Evolutionary conservation across 441 rosid species (phyloP).

Genomic region (Gossypium schwendimanii): DNA sequence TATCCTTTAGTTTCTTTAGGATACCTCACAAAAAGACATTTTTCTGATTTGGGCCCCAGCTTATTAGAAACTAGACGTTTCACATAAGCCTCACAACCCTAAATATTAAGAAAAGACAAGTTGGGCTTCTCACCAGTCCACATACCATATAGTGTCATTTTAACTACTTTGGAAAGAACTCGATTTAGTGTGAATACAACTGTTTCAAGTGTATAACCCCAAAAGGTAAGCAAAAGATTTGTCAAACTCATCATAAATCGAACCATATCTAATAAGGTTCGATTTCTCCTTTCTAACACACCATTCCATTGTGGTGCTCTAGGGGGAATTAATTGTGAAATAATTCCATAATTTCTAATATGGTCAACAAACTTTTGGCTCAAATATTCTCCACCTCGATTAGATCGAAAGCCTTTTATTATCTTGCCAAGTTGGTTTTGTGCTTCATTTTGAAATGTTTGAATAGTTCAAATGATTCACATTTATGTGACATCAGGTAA

Average conservation of each 20-base stretch:
- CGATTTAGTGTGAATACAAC: no score
- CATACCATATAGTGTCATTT: no score
- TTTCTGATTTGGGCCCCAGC: accelerated
- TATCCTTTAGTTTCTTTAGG: background rate
- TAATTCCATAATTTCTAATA: background rate
- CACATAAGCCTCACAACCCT: background rate
- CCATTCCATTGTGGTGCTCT: background rate
- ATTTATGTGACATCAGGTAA: no score
- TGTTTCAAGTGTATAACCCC: background rate
- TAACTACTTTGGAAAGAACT: no score
- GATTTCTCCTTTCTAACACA: background rate
- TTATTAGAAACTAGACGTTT: background rate
- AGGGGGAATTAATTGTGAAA: background rate
- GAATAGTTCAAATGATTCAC: background rate
- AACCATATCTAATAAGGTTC: background rate
- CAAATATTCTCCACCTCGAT: background rate
- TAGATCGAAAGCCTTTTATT: background rate
- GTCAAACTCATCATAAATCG: background rate
- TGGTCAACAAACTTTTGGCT: background rate
- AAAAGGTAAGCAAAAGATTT: background rate
- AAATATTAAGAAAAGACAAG: background rate
- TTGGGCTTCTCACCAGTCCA: background rate
- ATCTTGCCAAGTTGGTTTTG: background rate
- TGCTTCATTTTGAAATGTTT: background rate
- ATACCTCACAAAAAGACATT: background rate